phyloP scores from a whole-genome alignment of 2,329 filamentous ascomycete species.

The Periglandula ipomoeae region DNA sequence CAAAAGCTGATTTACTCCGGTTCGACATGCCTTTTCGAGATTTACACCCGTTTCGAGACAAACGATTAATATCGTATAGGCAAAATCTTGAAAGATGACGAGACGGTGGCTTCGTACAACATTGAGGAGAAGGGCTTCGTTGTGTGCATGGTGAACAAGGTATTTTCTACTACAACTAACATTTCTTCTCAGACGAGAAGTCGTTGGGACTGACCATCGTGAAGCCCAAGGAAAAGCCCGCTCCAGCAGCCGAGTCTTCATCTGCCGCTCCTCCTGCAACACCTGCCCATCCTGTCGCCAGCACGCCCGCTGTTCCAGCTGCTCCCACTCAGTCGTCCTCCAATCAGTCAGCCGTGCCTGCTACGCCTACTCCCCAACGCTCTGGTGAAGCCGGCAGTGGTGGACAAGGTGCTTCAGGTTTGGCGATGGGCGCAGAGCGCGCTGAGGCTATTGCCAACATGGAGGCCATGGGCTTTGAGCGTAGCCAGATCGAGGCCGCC shows the following conservation, averaged over 20 bases:
- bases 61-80: slow-evolving; percentile 44
- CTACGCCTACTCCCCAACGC: slow-evolving; percentile 46
- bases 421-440: slow-evolving; percentile 77
- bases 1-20: slow-evolving; percentile 99
- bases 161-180: slow-evolving; percentile 29
- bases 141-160: slow-evolving; percentile 97
- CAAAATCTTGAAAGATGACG: slow-evolving; percentile 97
- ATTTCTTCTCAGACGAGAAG: neutral
- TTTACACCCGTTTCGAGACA: slow-evolving; percentile 7
- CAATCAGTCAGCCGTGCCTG: slow-evolving; percentile 38
- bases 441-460: slow-evolving; percentile 80
- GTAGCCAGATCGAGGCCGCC: slow-evolving; percentile 79
- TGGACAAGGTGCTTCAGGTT: slow-evolving; percentile 55
- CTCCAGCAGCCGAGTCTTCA: slow-evolving; percentile 43
- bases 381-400: slow-evolving; percentile 27
- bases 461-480: slow-evolving; percentile 94
- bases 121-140: slow-evolving; percentile 99
- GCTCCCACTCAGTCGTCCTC: slow-evolving; percentile 31
- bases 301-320: slow-evolving; percentile 50
- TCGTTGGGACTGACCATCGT: neutral
- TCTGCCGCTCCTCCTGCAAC: slow-evolving; percentile 50
- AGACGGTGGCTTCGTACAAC: slow-evolving; percentile 92
- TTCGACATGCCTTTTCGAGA: slow-evolving; percentile 31
- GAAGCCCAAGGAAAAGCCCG: slow-evolving; percentile 57
- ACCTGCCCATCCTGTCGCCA: slow-evolving; percentile 42